Evolutionary conservation across 352 stramenopile species (phyloP).

Genomic region (Blastocystis sp.): DNA sequence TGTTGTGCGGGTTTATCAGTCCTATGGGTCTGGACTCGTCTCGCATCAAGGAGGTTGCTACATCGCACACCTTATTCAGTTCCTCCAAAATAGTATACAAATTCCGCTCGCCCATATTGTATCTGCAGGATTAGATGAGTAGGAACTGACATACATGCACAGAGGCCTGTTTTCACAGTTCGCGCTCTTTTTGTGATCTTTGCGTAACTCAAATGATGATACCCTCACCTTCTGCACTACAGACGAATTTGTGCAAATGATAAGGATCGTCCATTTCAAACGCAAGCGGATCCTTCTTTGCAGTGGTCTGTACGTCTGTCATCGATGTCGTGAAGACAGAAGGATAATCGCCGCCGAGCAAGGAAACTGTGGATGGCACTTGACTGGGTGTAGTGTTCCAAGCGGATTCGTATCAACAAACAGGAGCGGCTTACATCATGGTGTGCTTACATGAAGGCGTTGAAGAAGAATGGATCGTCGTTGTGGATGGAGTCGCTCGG

Average conservation of each 20-base stretch:
- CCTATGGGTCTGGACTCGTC: conserved; percentile 30
- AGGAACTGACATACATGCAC: conserved; percentile 9
- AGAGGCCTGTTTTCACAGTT: conserved; percentile 47
- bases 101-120: conserved; percentile 8
- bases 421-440: too few relatives aligned
- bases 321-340: neutral
- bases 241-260: conserved; percentile 24
- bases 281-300: conserved; percentile 1
- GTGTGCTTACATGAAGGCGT: too few relatives aligned
- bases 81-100: conserved; percentile 15
- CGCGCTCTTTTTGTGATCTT: conserved; percentile 23
- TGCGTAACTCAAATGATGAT: neutral
- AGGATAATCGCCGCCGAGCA: too few relatives aligned
- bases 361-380: too few relatives aligned
- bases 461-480: too few relatives aligned
- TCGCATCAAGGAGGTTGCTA: conserved; percentile 20
- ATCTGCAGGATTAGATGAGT: neutral
- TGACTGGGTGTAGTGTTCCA: too few relatives aligned
- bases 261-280: conserved; percentile 40
- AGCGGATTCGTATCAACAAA: too few relatives aligned
- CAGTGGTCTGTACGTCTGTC: neutral
- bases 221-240: conserved; percentile 5
- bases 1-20: conserved; percentile 54
- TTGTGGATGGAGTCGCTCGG: too few relatives aligned
- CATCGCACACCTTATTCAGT: conserved; percentile 7